Conservation (phyloP, 345 rosid species). For the Citrus sp. region DNA sequence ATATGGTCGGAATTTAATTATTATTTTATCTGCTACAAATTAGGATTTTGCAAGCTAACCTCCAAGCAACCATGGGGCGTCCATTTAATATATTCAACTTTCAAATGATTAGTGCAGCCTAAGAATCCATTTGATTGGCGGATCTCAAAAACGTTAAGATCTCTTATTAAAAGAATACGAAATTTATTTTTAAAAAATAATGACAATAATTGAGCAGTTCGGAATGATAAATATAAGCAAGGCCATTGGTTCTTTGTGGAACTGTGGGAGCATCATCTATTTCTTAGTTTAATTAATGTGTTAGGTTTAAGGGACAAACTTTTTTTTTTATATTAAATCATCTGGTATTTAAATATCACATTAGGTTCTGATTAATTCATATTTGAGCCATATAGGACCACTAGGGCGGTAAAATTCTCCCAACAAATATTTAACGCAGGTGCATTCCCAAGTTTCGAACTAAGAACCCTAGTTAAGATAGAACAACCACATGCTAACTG, state of each 20-base stretch:
- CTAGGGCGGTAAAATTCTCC: accelerated
- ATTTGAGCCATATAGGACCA: too few relatives aligned
- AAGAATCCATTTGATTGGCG: slow-evolving; percentile 8
- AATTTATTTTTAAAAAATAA: not conserved
- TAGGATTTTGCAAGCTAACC: slow-evolving; percentile 11
- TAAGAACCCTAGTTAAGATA: too few relatives aligned
- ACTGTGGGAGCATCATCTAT: not conserved
- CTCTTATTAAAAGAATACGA: not conserved
- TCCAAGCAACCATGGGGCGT: slow-evolving; percentile 5
- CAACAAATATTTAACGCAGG: too few relatives aligned
- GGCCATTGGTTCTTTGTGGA: not conserved
- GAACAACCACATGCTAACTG: accelerated
- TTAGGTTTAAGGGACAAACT: too few relatives aligned
- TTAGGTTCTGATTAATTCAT: accelerated
- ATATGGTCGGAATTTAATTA: not conserved
- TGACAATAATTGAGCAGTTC: not conserved
- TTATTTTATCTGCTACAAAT: not conserved
- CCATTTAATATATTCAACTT: slow-evolving; percentile 9
- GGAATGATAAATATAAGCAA: not conserved
- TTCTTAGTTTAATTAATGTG: too few relatives aligned
- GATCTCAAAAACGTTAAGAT: slow-evolving; percentile 13
- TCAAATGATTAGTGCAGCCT: slow-evolving; percentile 13
- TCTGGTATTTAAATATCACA: too few relatives aligned
- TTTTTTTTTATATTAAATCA: too few relatives aligned
- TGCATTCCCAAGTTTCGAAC: too few relatives aligned